phyloP scores from a whole-genome alignment of 2,329 filamentous ascomycete genomes.

The Talaromyces sp. region DNA sequence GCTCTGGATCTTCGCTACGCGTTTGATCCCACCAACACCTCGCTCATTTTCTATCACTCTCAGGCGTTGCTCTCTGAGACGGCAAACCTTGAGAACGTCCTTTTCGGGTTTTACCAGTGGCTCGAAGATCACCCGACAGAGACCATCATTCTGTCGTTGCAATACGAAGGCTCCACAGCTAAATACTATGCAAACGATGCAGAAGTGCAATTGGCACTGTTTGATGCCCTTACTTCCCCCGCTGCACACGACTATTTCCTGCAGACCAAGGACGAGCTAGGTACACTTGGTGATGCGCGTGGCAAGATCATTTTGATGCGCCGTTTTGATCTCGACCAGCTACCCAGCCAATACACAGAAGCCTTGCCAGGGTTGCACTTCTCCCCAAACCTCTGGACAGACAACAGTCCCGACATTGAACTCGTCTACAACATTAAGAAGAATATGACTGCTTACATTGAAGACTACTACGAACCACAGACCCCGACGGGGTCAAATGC shows the following conservation, averaged over 20 bases:
- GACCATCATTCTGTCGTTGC: constrained; percentile 44
- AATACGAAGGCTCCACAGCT: constrained; percentile 38
- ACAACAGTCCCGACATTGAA: constrained; percentile 38
- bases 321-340: constrained; percentile 42
- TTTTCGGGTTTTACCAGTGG: constrained; percentile 49
- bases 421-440: constrained; percentile 39
- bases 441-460: constrained; percentile 42
- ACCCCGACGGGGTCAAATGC: constrained; percentile 27
- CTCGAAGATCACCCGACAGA: constrained; percentile 45
- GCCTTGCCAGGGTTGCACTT: constrained; percentile 46
- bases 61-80: constrained; percentile 42
- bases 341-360: constrained; percentile 31
- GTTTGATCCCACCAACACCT: constrained; percentile 42
- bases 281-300: constrained; percentile 31
- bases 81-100: constrained; percentile 41
- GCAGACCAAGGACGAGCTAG: constrained; percentile 31
- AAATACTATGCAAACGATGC: constrained; percentile 26
- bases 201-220: constrained; percentile 35
- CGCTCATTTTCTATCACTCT: constrained; percentile 48
- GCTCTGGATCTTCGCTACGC: constrained; percentile 51
- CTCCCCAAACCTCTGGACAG: constrained; percentile 40
- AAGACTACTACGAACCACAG: constrained; percentile 46
- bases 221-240: constrained; percentile 33
- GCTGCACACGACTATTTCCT: constrained; percentile 39
- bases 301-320: constrained; percentile 41